phyloP scores from a whole-genome alignment of 2,329 filamentous ascomycete genomes.

The Paracorniculantispora psalliotae region DNA sequence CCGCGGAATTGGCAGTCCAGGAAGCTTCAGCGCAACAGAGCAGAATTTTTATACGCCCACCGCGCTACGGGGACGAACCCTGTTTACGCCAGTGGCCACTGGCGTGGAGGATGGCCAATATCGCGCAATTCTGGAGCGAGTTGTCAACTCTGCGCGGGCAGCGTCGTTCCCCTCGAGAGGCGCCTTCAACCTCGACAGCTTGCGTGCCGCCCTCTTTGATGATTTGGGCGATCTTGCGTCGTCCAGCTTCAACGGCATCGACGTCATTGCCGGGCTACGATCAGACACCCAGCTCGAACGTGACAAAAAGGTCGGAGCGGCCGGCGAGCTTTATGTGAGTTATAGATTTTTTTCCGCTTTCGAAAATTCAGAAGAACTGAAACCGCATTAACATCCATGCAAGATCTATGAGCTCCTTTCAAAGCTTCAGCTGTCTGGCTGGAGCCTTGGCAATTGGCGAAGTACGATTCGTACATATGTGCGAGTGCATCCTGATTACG shows the following conservation, averaged over 20 bases:
- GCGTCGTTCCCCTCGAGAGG: background rate
- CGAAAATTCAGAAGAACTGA: too few species aligned
- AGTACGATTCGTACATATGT: constrained; percentile 40
- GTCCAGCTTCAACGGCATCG: constrained; percentile 17
- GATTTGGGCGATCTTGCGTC: background rate
- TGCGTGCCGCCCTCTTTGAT: background rate
- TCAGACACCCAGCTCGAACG: constrained; percentile 19
- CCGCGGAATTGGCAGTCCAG: background rate
- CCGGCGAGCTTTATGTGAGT: constrained; percentile 23
- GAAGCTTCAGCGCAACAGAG: background rate
- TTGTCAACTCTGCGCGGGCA: background rate
- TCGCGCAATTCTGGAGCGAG: background rate
- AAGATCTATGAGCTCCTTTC: constrained; percentile 38
- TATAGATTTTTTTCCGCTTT: background rate
- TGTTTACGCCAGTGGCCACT: too few species aligned
- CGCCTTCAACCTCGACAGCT: background rate
- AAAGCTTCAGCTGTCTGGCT: constrained; percentile 26
- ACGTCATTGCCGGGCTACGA: constrained; percentile 14
- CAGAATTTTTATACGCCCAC: background rate
- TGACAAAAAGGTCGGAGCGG: constrained; percentile 21
- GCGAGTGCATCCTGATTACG: constrained; percentile 32
- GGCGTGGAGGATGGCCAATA: background rate
- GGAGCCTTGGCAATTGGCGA: constrained; percentile 37
- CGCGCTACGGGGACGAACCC: background rate
- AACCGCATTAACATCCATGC: background rate